These are phyloP conservation scores for Phytomonas sp. DNA, from an alignment of 208 protist species.

Conservation along the genomic window DNA sequence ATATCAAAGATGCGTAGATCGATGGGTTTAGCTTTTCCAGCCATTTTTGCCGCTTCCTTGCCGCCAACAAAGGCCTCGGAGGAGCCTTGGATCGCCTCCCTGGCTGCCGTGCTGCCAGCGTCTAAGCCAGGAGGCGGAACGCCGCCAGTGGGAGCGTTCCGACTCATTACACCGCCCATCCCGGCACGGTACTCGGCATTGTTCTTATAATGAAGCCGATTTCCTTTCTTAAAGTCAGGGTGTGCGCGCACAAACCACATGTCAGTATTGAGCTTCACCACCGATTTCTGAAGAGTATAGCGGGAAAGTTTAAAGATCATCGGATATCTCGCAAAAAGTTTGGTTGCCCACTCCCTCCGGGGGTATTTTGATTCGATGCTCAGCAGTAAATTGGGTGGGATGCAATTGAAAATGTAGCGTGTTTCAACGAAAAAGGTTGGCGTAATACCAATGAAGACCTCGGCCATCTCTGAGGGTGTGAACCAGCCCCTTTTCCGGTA, in stretches of 20 bases:
- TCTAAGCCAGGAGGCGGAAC: neutral
- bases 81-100: neutral
- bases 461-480: conserved; percentile 60
- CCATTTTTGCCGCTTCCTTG: neutral
- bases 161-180: conserved; percentile 28
- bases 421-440: conserved; percentile 76
- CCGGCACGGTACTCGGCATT: conserved; percentile 38
- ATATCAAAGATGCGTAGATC: conserved; percentile 49
- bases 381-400: conserved; percentile 35
- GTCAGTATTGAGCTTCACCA: conserved; percentile 63
- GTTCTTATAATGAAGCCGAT: conserved; percentile 27
- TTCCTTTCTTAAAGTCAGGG: conserved; percentile 49
- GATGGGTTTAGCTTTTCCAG: conserved; percentile 7
- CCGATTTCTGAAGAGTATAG: conserved; percentile 26
- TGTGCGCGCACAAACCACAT: conserved; percentile 74
- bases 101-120: neutral
- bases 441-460: conserved; percentile 55
- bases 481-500: conserved; percentile 63
- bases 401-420: conserved; percentile 28
- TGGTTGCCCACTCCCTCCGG: conserved; percentile 10
- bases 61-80: neutral
- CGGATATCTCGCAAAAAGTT: conserved; percentile 55
- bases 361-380: conserved; percentile 23
- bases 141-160: conserved; percentile 12
- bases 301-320: conserved; percentile 60